Conservation (phyloP, 148 eudicot species). For the Rhododendron ovatum region DNA sequence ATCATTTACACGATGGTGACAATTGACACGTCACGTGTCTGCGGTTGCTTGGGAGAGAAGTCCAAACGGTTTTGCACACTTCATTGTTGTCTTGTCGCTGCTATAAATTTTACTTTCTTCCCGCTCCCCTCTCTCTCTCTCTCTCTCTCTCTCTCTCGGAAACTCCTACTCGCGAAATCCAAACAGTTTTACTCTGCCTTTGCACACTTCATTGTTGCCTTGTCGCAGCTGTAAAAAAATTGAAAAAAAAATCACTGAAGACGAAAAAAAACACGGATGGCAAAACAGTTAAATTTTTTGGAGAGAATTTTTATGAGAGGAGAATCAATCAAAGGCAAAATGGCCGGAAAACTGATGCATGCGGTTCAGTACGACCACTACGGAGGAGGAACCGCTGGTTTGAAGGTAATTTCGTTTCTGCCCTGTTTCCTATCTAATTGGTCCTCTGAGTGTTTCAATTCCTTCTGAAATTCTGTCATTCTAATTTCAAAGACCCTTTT, state of each 20-base stretch:
- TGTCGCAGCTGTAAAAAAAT: no score
- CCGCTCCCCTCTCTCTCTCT: background rate
- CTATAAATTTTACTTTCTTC: background rate
- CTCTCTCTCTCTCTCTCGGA: background rate
- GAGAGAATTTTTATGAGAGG: no score
- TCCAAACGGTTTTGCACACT: background rate
- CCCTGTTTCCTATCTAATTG: background rate
- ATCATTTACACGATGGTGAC: no score
- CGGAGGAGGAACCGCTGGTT: background rate
- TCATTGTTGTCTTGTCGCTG: background rate
- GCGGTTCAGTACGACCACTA: background rate
- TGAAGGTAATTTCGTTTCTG: background rate
- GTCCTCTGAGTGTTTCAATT: background rate
- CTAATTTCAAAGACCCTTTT: background rate
- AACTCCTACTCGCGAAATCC: background rate
- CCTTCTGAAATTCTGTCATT: background rate
- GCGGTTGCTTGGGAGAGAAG: background rate
- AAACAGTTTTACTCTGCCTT: background rate
- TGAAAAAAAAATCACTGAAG: no score
- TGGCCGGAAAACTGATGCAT: background rate
- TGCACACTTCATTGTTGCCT: no score
- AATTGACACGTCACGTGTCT: background rate
- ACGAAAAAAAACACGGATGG: no score
- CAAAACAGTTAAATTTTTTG: no score
- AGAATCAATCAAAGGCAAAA: background rate